Evolutionary conservation across 805 yeast species (phyloP).

Genomic region (Nakazawaea pomicola): DNA sequence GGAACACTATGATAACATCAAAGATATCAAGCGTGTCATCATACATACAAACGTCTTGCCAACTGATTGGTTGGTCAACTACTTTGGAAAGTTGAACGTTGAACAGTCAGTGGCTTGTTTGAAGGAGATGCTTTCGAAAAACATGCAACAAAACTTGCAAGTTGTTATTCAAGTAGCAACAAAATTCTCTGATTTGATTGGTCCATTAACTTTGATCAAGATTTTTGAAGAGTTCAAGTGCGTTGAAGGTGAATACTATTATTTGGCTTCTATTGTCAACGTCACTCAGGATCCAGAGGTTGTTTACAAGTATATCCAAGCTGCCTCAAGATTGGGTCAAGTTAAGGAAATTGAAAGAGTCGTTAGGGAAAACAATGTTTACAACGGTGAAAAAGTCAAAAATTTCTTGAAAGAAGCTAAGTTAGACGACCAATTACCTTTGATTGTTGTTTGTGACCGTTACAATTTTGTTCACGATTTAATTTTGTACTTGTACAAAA

Average conservation of each 20-base stretch:
- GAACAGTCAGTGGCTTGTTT: slow-evolving; percentile 88
- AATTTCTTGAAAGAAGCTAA: slow-evolving; percentile 93
- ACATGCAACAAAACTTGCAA: slow-evolving; percentile 84
- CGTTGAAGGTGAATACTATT: slow-evolving; percentile 90
- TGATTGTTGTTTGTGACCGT: slow-evolving; percentile 94
- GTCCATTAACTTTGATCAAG: slow-evolving; percentile 78
- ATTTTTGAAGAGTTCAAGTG: slow-evolving; percentile 92
- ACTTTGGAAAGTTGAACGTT: slow-evolving; percentile 90
- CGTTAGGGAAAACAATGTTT: slow-evolving; percentile 88
- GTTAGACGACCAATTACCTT: slow-evolving; percentile 91
- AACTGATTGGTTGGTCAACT: slow-evolving; percentile 88
- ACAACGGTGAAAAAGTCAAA: slow-evolving; percentile 96
- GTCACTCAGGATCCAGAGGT: slow-evolving; percentile 92
- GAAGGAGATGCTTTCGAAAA: slow-evolving; percentile 75
- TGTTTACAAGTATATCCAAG: slow-evolving; percentile 91
- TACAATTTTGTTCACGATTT: slow-evolving; percentile 88
- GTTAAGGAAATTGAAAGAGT: slow-evolving; percentile 92
- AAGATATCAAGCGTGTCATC: slow-evolving; percentile 92
- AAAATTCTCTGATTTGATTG: slow-evolving; percentile 90
- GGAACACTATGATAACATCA: slow-evolving; percentile 91
- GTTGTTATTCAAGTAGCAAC: slow-evolving; percentile 95
- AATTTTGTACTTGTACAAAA: slow-evolving; percentile 88
- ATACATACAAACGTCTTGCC: slow-evolving; percentile 83
- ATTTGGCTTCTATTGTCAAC: slow-evolving; percentile 88
- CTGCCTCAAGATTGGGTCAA: slow-evolving; percentile 89